Base-by-base conservation (phyloP, 768 basidiomycete genomes). In the Baorangia bicolor region DNA sequence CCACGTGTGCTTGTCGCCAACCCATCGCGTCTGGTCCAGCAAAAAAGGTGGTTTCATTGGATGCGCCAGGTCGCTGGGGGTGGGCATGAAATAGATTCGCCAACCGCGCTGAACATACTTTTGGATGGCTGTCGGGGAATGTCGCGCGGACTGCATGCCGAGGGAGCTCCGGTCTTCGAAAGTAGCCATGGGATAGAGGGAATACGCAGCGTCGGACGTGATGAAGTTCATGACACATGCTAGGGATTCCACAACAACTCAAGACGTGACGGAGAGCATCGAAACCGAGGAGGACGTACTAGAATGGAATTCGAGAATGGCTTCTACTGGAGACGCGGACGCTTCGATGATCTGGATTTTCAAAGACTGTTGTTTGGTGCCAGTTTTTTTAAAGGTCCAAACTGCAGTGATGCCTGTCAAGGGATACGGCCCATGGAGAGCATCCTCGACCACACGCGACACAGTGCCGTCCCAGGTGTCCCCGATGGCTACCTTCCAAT, bases 291-390 rank as follows among this genome's bases (percentile, higher is more conserved):
- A 28, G 0, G 13, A 66, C 78, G 27, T 38, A 82, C 81, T 79
- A 0, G 76, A 78, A 52, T 82, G 81, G 50, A 81, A 82, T 8
- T 61, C 60, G 2, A 82, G 51, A n/a, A 83, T 75, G 71, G 14
- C 65, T 64, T 43, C 59, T 10, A 44, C 51, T 6, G 23, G 75
- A 57, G 33, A 73, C 35, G 58, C 51, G 1, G 27, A 0, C 0
- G 56, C 47, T 13, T 60, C 68, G 23, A 83, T 75, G 34, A 82
- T 58, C 55, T 82, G 80, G 0, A 81, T 63, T 41, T 69, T 76
- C 3, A 66, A 46, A 11, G 5, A 5, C n/a, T 55, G 55, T 9
- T 31, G 5, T 7, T 49, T 42, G 3, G 2, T 5, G n/a, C 25
- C 3, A 0, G 18, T 18, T 39, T 53, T 58, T 67, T 72, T 6